Evolutionary conservation across 768 basidiomycete species (phyloP).

Genomic region (Leccinum variicolor): DNA sequence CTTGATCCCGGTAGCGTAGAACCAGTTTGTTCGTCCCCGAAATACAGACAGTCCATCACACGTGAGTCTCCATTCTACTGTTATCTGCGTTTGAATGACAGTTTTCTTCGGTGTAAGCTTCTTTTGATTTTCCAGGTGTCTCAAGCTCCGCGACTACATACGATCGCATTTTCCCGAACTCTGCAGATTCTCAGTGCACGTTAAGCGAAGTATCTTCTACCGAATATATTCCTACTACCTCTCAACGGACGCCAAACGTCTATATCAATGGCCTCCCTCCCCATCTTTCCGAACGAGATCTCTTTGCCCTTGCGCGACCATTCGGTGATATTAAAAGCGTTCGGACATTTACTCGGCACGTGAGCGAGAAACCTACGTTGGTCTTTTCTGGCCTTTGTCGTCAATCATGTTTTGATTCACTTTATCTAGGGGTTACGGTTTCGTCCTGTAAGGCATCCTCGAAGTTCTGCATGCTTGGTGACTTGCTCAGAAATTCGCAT

Average conservation of each 20-base stretch:
- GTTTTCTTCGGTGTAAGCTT: constrained; percentile 13
- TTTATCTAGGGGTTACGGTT: constrained; percentile 67
- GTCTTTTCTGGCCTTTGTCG: constrained; percentile 15
- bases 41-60: constrained; percentile 21
- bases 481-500: neutral
- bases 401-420: neutral
- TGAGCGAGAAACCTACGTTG: constrained; percentile 63
- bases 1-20: constrained; percentile 14
- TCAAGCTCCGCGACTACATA: constrained; percentile 8
- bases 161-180: constrained; percentile 9
- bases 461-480: neutral
- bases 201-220: constrained; percentile 12
- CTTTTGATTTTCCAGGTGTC: constrained; percentile 23
- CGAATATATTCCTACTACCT: constrained; percentile 9
- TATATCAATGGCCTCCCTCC: constrained; percentile 88
- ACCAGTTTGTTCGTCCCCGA: constrained; percentile 1
- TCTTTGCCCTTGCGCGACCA: constrained; percentile 67
- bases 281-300: constrained; percentile 76
- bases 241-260: constrained; percentile 62
- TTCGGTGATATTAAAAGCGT: constrained; percentile 77
- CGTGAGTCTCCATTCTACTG: constrained; percentile 13
- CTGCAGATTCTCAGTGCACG: constrained; percentile 12
- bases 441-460: constrained; percentile 60
- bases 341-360: constrained; percentile 79
- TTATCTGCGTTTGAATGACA: constrained; percentile 1